Evolutionary conservation across 139 green algal genomes (phyloP), one percentile per base, ranked within the genome.

Genomic region (Picochlorum sp.): DNA sequence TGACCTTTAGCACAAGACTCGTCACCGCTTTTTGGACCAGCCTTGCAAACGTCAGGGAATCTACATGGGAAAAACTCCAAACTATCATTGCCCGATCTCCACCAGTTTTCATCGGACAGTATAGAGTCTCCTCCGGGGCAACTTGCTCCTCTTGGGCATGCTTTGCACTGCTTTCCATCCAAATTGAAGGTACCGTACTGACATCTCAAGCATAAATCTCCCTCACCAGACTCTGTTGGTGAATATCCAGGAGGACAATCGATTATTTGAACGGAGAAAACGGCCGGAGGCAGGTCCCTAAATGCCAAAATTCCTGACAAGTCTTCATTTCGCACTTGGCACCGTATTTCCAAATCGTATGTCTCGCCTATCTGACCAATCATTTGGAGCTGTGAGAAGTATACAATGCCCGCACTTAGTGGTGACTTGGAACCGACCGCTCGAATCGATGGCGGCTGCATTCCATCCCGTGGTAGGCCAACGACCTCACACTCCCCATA

Each of bases 171-270:
- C 1, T 14, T 52, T 56, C 69, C 69, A 41, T 70, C 38, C 3
- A 64, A 15, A n/a, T 66, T 75, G 52, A 56, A 75, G 2, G 62
- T 60, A 21, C 51, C 51, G 15, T 55, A 63, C n/a, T 18, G 30
- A 47, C 69, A 75, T n/a, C 63, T 49, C 3, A 57, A 38, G 51
- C 69, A 75, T 51, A 60, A 49, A 38, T 69, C 37, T 26, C 23
- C 58, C 20, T 18, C 57, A 18, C 58, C 15, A 31, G 44, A 24
- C 23, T 16, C 18, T 45, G 45, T 49, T 21, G 69, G 69, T 37
- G 61, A 28, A 37, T 37, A 50, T 28, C 69, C 69, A 11, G 62
- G 52, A 10, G 61, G 15, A 55, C 69, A 75, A 20, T 44, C 15
- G 18, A 62, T 31, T 21, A 75, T n/a, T 11, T 28, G 58, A 11